phyloP scores from a whole-genome alignment of 306 rosid genomes.

The Elaeagnus macrophylla region DNA sequence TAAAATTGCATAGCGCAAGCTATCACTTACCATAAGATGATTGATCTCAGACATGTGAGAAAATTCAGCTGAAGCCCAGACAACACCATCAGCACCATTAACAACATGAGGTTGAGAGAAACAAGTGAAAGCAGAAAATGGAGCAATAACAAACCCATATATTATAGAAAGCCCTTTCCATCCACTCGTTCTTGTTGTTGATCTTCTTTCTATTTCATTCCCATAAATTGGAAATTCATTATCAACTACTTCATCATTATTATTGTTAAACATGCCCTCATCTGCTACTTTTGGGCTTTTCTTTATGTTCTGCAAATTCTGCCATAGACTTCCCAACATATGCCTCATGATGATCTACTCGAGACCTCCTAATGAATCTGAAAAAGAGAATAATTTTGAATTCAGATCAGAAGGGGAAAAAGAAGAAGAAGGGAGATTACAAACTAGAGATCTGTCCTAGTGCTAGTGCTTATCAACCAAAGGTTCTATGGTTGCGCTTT shows the following conservation, averaged over 20 bases:
- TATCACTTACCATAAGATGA: conserved; percentile 85
- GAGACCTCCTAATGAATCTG: neutral
- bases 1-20: conserved; percentile 97
- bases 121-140: conserved; percentile 65
- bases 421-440: conserved; percentile 17
- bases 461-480: conserved; percentile 63
- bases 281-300: conserved; percentile 84
- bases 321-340: conserved; percentile 30
- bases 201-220: conserved; percentile 21
- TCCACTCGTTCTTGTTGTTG: conserved; percentile 30
- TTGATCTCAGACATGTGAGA: conserved; percentile 68
- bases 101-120: conserved; percentile 51
- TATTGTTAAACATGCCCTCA: conserved; percentile 49
- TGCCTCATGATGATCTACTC: conserved; percentile 27
- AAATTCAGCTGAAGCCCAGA: conserved; percentile 56
- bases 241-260: conserved; percentile 5
- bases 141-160: conserved; percentile 42
- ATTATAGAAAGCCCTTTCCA: conserved; percentile 47
- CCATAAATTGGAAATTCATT: conserved; percentile 26
- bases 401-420: neutral
- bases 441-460: conserved; percentile 19
- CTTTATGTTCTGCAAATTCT: conserved; percentile 40
- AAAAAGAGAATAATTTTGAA: neutral
- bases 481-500: conserved; percentile 38
- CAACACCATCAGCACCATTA: conserved; percentile 48